A percentile compares a stretch with the other conserved stretches of the same genome.
phyloP scores from a whole-genome alignment of 2,329 filamentous ascomycete genomes.

The Leptographium radiaticola region DNA sequence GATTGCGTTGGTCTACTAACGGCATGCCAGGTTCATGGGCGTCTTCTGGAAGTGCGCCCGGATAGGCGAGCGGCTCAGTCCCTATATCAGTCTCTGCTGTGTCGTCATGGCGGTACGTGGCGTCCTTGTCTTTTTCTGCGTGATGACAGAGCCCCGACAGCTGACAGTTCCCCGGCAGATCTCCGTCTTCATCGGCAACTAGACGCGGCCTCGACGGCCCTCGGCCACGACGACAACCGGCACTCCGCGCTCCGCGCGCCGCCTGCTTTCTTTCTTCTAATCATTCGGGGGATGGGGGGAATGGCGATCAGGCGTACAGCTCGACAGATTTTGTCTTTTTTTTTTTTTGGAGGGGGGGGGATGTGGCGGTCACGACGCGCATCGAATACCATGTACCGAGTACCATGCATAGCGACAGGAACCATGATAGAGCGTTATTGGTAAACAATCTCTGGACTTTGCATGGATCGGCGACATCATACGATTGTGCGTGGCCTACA shows the following conservation, averaged over 20 bases:
- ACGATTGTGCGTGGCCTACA: no score
- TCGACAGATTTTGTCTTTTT: no score
- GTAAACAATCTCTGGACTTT: no score
- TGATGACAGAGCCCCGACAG: background rate
- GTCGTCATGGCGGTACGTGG: conserved; percentile 71
- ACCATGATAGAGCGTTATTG: no score
- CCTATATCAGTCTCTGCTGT: conserved; percentile 90
- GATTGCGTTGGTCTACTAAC: background rate
- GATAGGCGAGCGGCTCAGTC: conserved; percentile 83
- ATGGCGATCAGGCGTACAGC: no score
- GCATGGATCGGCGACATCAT: no score
- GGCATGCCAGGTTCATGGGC: conserved; percentile 49
- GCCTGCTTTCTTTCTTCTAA: background rate
- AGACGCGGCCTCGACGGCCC: background rate
- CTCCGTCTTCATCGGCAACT: conserved; percentile 11
- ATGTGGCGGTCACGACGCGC: no score
- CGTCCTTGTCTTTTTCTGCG: background rate
- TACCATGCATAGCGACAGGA: background rate
- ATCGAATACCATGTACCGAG: no score
- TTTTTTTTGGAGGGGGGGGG: no score
- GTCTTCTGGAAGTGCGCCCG: conserved; percentile 95
- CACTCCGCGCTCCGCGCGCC: background rate
- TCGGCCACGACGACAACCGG: background rate
- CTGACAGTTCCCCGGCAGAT: background rate
- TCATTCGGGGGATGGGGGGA: no score